Base-by-base conservation (phyloP, 2,329 filamentous ascomycete genomes). In the Huntiella bhutanensis region DNA sequence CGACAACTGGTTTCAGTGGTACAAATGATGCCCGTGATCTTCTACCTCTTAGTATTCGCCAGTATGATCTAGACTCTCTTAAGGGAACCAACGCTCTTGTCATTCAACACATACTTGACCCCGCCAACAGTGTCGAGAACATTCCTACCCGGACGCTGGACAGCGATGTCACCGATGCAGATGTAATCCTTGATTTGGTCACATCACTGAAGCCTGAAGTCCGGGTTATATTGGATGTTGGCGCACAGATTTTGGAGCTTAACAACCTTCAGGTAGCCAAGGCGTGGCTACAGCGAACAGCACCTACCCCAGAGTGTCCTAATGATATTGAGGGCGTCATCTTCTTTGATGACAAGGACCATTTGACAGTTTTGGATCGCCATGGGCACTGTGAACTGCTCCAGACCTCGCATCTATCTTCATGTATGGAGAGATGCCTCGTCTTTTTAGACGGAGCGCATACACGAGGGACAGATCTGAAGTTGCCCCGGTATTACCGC, bases 371-470 rank as follows among this genome's bases (percentile, higher is more conserved):
- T 0, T 35, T 78, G 0, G 67, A 75, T 49, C 62, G 66, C 0
- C 57, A 59, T 3, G 69, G 66, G 0, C 55, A 56, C 0, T 52
- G 66, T 0, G 69, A 76, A 33, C 54, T 59, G 0, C 61, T 86
- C 0, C 65, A 69, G 3, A 66, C 62, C 0, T 85, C 81, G 0
- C 67, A 76, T 0, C 83, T 72, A 52, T 58, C 62, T 0, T 62
- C 65, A 0, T 67, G 75, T 4, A 58, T 80, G 0, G 71, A 74
- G 4, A 52, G 52, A 0, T 86, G 80, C 46, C 56, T 82, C 0
- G 64, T 85, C 0, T 86, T 77, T 45, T 62, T 87, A 0, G 80
- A 86, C 43, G 74, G 86, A 48, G 68, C 71, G 0, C 80, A 86
- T 50, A 82, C 80, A 0, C 59, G 80, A 49, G 80, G 82, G 0